Percentiles rank a stretch among this genome's conserved stretches.
These are phyloP conservation scores for Alternaria infectoria DNA, from an alignment of 2,329 filamentous ascomycete genomes.

Conservation along the genomic window DNA sequence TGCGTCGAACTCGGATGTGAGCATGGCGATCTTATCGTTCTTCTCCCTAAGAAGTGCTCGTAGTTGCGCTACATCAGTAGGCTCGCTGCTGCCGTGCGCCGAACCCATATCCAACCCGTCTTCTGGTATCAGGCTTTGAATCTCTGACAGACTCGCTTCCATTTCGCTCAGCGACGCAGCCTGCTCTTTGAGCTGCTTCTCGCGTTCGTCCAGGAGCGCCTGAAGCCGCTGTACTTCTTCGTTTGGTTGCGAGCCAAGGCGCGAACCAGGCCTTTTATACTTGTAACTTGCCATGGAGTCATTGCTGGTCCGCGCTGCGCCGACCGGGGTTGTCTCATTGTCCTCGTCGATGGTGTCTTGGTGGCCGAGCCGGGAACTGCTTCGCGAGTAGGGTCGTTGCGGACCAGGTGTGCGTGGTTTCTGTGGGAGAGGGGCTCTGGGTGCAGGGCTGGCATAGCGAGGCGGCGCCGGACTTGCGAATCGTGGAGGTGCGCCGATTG, in stretches of 20 bases:
- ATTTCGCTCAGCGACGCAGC: conserved; percentile 83
- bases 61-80: conserved; percentile 75
- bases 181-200: conserved; percentile 88
- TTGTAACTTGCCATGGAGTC: conserved; percentile 59
- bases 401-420: conserved; percentile 52
- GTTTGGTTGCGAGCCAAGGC: conserved; percentile 45
- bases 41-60: conserved; percentile 87
- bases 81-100: conserved; percentile 52
- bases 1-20: conserved; percentile 92
- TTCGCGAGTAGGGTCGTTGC: conserved; percentile 55
- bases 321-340: conserved; percentile 56
- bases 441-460: conserved; percentile 67
- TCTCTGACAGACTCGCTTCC: conserved; percentile 83
- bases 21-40: conserved; percentile 92
- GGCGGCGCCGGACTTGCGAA: conserved; percentile 67
- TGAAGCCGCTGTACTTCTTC: conserved; percentile 78
- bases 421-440: conserved; percentile 61
- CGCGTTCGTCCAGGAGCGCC: conserved; percentile 78
- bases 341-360: conserved; percentile 52
- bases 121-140: conserved; percentile 72
- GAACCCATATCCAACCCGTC: conserved; percentile 57
- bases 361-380: conserved; percentile 54
- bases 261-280: conserved; percentile 32
- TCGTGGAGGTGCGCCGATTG: conserved; percentile 60
- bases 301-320: conserved; percentile 58